A percentile compares a stretch with the other conserved stretches of the same genome.
Conservation (phyloP, 129 eudicot species). For the Oenanthe sinensis region DNA sequence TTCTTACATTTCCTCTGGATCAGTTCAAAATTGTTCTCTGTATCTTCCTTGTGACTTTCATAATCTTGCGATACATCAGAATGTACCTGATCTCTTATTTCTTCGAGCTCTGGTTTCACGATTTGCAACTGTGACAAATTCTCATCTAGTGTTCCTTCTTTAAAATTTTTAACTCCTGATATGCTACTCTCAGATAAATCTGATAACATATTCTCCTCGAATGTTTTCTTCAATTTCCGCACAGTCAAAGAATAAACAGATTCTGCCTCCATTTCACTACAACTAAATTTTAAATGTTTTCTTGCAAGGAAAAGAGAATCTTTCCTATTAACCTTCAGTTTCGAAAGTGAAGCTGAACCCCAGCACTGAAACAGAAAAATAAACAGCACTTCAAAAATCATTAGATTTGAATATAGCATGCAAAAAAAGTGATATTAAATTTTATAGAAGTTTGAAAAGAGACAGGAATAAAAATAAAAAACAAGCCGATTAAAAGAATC, state of each 20-base stretch:
- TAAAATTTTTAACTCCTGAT: conserved; percentile 16
- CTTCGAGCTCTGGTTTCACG: conserved; percentile 3
- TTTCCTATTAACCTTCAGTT: conserved; percentile 52
- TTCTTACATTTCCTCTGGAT: conserved; percentile 21
- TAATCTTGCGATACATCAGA: background rate
- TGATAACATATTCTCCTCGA: conserved; percentile 19
- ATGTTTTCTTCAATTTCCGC: conserved; percentile 40
- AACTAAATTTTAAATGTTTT: conserved; percentile 39
- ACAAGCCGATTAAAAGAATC: background rate
- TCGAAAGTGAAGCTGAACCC: conserved; percentile 53
- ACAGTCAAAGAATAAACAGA: conserved; percentile 36
- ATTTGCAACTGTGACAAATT: background rate
- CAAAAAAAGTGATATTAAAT: too few relatives aligned
- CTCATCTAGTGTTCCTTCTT: conserved; percentile 10
- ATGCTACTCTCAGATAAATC: conserved; percentile 7
- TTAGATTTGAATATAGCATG: background rate
- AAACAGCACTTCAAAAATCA: conserved; percentile 6
- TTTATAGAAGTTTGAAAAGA: background rate
- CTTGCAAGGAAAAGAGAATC: conserved; percentile 48
- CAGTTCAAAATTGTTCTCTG: background rate
- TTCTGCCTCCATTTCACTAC: conserved; percentile 53
- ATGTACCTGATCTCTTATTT: background rate
- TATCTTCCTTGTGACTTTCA: conserved; percentile 3
- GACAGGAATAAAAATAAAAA: background rate
- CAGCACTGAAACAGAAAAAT: conserved; percentile 62